A percentile compares a stretch with the other conserved stretches of the same genome.
These are phyloP conservation scores for Lophium mytilinum DNA, from an alignment of 495 filamentous ascomycete genomes.

Conservation along the genomic window DNA sequence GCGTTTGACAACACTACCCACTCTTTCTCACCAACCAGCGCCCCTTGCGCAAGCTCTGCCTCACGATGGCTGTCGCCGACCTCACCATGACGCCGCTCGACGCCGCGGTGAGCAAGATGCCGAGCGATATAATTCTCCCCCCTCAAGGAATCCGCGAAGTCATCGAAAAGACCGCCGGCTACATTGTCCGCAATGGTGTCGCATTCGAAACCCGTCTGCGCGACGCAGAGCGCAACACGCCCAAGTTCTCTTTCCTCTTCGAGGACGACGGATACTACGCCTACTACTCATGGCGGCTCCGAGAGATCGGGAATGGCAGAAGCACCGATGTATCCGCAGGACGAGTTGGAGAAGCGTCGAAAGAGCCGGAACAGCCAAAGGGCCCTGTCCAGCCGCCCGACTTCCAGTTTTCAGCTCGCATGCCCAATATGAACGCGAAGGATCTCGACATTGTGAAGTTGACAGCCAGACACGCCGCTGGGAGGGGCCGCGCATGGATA, in stretches of 20 bases:
- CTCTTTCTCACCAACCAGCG: too few relatives aligned
- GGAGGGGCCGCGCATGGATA: slow-evolving; percentile 83
- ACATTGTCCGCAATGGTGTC: slow-evolving; percentile 73
- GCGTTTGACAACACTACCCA: too few relatives aligned
- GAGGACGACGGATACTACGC: slow-evolving; percentile 74
- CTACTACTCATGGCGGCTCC: slow-evolving; percentile 85
- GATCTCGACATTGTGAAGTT: slow-evolving; percentile 88
- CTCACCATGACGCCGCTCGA: slow-evolving; percentile 44
- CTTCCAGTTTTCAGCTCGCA: slow-evolving; percentile 90
- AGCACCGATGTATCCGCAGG: slow-evolving; percentile 76
- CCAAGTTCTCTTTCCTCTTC: slow-evolving; percentile 84
- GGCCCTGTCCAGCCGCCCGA: slow-evolving; percentile 82
- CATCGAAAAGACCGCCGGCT: slow-evolving; percentile 94
- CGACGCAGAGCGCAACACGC: slow-evolving; percentile 75
- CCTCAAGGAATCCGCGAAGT: slow-evolving; percentile 74
- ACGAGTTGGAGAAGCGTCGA: slow-evolving; percentile 53
- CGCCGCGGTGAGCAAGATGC: slow-evolving; percentile 57
- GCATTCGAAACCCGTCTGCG: slow-evolving; percentile 80
- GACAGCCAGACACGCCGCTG: slow-evolving; percentile 84
- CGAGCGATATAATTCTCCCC: slow-evolving; percentile 74
- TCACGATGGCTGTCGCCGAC: slow-evolving; percentile 46
- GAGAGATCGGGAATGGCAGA: slow-evolving; percentile 73
- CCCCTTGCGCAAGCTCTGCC: too few relatives aligned
- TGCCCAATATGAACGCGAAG: slow-evolving; percentile 93
- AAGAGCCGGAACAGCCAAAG: slow-evolving; percentile 58